Conservation (phyloP, 345 rosid genomes). For the Gossypium herbaceum region DNA sequence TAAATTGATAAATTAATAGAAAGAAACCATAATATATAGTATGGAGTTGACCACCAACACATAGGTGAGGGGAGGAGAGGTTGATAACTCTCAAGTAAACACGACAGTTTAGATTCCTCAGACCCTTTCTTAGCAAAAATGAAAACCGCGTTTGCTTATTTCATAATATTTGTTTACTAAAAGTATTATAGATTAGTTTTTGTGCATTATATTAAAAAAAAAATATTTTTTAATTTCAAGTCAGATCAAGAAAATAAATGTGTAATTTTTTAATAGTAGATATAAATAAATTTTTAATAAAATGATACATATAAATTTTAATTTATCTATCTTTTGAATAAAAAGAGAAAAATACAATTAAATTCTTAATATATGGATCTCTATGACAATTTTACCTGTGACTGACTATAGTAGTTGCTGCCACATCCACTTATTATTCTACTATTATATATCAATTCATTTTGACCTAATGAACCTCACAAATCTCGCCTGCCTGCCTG, state of each 20-base stretch:
- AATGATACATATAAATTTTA: too few relatives aligned
- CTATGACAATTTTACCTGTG: too few relatives aligned
- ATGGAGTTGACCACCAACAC: background rate
- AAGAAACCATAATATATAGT: background rate
- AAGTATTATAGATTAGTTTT: too few relatives aligned
- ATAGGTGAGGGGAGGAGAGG: background rate
- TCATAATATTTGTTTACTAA: background rate
- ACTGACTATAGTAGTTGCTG: background rate
- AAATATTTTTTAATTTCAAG: too few relatives aligned
- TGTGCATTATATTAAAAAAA: too few relatives aligned
- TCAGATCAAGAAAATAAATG: too few relatives aligned
- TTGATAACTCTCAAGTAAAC: background rate
- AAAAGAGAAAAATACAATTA: accelerated
- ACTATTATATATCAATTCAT: background rate
- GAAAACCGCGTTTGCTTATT: background rate
- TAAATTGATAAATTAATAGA: background rate
- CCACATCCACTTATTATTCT: background rate
- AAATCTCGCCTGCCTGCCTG: conserved; percentile 2
- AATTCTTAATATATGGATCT: too few relatives aligned
- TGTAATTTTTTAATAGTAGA: too few relatives aligned
- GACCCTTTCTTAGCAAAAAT: background rate
- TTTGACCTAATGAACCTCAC: conserved; percentile 10
- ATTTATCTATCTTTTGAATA: too few relatives aligned
- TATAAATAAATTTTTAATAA: too few relatives aligned
- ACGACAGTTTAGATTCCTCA: background rate